These are phyloP conservation scores for Tolypocladium amazonense DNA, from an alignment of 2,329 filamentous ascomycete species.

Conservation along the genomic window DNA sequence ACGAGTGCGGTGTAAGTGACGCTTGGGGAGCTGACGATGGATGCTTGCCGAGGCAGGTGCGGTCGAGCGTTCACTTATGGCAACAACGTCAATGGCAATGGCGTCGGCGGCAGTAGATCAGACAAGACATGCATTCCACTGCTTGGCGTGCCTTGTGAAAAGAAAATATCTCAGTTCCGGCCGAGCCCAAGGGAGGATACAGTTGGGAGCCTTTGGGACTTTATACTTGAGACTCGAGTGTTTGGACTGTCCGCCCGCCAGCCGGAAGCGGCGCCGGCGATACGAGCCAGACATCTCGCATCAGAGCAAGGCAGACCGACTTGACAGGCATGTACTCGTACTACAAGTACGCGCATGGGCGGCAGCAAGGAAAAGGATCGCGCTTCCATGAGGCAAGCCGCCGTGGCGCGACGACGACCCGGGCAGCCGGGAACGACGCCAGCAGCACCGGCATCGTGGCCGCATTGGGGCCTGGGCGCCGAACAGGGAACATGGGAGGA, in stretches of 20 bases:
- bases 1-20: background rate
- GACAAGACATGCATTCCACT: conserved; percentile 6
- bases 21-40: background rate
- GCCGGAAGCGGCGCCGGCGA: background rate
- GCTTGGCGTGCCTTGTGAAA: background rate
- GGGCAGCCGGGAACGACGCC: background rate
- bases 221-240: conserved; percentile 7
- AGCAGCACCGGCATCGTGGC: background rate
- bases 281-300: background rate
- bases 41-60: background rate
- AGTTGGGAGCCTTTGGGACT: conserved; percentile 2
- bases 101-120: background rate
- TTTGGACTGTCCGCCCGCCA: background rate
- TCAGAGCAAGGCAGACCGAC: background rate
- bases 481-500: conserved; percentile 6
- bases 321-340: background rate
- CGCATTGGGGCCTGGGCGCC: background rate
- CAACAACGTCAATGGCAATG: background rate
- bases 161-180: background rate
- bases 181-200: background rate
- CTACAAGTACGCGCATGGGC: background rate
- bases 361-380: background rate
- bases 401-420: background rate
- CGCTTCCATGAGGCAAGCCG: background rate
- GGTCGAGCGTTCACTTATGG: background rate